Conservation (phyloP, 139 green algal genomes). For the Chlorella ohadii region DNA sequence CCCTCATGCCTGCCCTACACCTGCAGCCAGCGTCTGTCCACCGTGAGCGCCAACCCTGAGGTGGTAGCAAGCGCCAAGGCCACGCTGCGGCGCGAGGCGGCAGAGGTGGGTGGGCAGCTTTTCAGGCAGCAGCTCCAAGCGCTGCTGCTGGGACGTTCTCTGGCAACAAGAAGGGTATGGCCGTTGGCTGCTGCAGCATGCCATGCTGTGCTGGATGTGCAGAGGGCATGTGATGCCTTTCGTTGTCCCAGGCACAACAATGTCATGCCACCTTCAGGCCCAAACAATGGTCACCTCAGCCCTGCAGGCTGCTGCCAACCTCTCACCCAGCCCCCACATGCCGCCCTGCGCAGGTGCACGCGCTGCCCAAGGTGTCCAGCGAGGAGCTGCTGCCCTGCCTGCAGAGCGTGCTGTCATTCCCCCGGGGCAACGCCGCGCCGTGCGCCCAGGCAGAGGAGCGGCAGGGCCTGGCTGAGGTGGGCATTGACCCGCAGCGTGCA, state of each 20-base stretch:
- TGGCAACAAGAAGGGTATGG: too few relatives aligned
- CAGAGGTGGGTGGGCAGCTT: background rate
- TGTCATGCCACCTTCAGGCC: too few relatives aligned
- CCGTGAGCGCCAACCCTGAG: background rate
- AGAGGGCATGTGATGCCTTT: too few relatives aligned
- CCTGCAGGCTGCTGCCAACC: too few relatives aligned
- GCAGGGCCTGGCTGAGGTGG: background rate
- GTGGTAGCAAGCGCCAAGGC: slow-evolving; percentile 1
- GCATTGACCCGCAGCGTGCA: background rate
- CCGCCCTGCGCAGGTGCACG: slow-evolving; percentile 22
- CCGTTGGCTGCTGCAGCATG: too few relatives aligned
- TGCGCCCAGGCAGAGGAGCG: background rate
- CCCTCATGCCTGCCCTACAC: too few relatives aligned
- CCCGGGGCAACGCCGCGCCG: background rate
- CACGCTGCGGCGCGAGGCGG: slow-evolving; percentile 3
- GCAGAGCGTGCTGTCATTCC: slow-evolving; percentile 17
- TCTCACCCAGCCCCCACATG: too few relatives aligned
- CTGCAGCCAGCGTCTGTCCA: slow-evolving; percentile 18
- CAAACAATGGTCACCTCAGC: too few relatives aligned
- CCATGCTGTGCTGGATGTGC: too few relatives aligned
- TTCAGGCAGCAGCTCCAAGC: background rate
- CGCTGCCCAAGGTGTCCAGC: background rate
- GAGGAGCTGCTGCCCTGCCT: slow-evolving; percentile 26
- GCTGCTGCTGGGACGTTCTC: background rate
- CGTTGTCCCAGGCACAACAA: too few relatives aligned